A percentile compares a stretch with the other conserved stretches of the same genome.
phyloP scores from a whole-genome alignment of 2,329 filamentous ascomycete genomes.

The Penicillium sp. region DNA sequence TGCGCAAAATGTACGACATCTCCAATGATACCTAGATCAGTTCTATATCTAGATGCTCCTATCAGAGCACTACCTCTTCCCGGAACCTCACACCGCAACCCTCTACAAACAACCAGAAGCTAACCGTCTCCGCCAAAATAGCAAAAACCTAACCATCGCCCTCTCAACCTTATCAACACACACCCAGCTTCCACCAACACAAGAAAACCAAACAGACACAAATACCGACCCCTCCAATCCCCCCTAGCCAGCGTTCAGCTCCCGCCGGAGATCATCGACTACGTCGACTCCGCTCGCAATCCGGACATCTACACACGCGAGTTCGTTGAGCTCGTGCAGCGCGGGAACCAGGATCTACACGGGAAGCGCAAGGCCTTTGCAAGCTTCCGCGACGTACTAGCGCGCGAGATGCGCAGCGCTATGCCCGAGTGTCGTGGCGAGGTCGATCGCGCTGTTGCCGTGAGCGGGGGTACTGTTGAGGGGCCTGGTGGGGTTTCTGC shows the following conservation, averaged over 20 bases:
- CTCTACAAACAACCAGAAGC: background rate
- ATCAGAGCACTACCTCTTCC: background rate
- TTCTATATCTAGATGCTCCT: background rate
- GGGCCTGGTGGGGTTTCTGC: background rate
- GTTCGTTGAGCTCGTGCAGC: slow-evolving; percentile 61
- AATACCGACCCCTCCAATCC: slow-evolving; percentile 37
- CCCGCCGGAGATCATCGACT: slow-evolving; percentile 59
- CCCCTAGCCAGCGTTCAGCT: slow-evolving; percentile 51
- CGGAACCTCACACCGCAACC: background rate
- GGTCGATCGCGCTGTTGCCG: slow-evolving; percentile 50
- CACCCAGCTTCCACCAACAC: slow-evolving; percentile 28
- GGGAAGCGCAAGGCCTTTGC: slow-evolving; percentile 59
- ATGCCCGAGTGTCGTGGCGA: slow-evolving; percentile 57
- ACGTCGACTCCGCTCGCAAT: slow-evolving; percentile 61
- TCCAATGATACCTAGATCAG: background rate
- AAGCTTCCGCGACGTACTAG: slow-evolving; percentile 56
- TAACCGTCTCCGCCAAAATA: slow-evolving; percentile 20
- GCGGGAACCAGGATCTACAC: slow-evolving; percentile 59
- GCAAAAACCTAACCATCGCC: slow-evolving; percentile 52
- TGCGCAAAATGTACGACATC: slow-evolving; percentile 52
- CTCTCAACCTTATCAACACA: slow-evolving; percentile 51
- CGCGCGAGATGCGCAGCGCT: slow-evolving; percentile 54
- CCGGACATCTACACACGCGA: slow-evolving; percentile 65
- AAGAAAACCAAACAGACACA: slow-evolving; percentile 26
- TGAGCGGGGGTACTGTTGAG: slow-evolving; percentile 27